phyloP scores from a whole-genome alignment of 208 protist genomes.

The Vickermania ingenoplastis region DNA sequence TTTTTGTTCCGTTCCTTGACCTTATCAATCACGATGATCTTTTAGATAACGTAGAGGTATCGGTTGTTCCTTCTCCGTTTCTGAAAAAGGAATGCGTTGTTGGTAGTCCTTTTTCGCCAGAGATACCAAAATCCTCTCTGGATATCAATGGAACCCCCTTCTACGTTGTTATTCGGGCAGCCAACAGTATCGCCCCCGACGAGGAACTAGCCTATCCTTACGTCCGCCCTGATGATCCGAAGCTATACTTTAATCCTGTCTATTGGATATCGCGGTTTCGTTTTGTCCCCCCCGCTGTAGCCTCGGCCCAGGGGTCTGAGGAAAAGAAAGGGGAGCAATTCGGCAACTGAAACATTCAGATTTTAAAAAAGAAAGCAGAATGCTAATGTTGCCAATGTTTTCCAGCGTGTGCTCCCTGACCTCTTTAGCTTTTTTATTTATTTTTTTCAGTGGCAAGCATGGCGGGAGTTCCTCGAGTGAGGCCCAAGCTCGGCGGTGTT shows the following conservation, averaged over 20 bases:
- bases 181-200: constrained; percentile 15
- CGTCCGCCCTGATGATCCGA: constrained; percentile 24
- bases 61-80: constrained; percentile 11
- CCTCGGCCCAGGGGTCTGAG: no score
- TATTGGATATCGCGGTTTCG: constrained; percentile 68
- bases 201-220: constrained; percentile 62
- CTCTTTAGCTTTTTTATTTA: no score
- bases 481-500: no score
- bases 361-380: not conserved
- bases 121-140: not conserved
- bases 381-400: not conserved
- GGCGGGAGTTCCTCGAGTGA: no score
- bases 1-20: constrained; percentile 67
- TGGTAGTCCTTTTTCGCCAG: not conserved
- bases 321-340: not conserved
- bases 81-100: constrained; percentile 1
- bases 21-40: constrained; percentile 60
- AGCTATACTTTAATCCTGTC: constrained; percentile 24
- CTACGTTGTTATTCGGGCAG: constrained; percentile 38
- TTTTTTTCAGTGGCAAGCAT: no score
- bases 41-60: constrained; percentile 34
- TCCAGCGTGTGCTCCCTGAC: no score
- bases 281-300: constrained; percentile 20
- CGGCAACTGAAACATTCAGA: not conserved
- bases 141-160: constrained; percentile 15